These are phyloP conservation scores for Leishmania major DNA, from an alignment of 208 protist genomes.

Conservation along the genomic window DNA sequence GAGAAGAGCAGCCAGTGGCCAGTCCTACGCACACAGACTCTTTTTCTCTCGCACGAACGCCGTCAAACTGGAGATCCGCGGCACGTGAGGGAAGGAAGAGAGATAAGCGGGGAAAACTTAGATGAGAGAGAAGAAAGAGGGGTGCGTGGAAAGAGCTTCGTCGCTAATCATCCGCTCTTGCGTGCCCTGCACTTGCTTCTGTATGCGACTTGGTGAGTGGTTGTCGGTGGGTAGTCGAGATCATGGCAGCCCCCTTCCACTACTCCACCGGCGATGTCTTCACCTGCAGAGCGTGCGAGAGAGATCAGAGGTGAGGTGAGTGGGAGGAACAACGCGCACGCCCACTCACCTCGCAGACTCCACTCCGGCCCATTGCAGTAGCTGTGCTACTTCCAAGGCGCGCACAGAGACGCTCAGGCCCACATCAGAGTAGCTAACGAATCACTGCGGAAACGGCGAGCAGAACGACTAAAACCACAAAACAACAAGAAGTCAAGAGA, in stretches of 20 bases:
- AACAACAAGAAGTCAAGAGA: not conserved
- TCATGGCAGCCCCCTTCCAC: too few relatives aligned
- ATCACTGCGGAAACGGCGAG: too few relatives aligned
- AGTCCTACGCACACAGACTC: too few relatives aligned
- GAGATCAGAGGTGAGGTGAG: not conserved
- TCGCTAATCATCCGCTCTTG: not conserved
- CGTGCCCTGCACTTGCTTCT: not conserved
- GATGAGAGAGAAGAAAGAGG: not conserved
- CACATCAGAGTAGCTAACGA: too few relatives aligned
- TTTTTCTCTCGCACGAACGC: too few relatives aligned
- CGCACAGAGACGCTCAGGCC: too few relatives aligned
- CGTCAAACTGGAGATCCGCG: too few relatives aligned
- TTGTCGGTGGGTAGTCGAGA: not conserved
- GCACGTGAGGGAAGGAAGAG: too few relatives aligned
- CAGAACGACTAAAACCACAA: not conserved
- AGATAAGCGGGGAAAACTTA: not conserved
- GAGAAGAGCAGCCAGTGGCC: too few relatives aligned
- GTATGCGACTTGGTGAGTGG: not conserved
- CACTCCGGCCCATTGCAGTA: not conserved
- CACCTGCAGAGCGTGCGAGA: not conserved
- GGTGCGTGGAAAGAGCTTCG: not conserved
- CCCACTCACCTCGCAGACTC: not conserved
- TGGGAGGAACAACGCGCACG: not conserved
- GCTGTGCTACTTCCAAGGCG: not conserved
- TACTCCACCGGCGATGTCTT: not conserved